A percentile compares a stretch with the other conserved stretches of the same genome.
Evolutionary conservation across 1,139 yeast species (phyloP).

Genomic region (Pichia sp.): DNA sequence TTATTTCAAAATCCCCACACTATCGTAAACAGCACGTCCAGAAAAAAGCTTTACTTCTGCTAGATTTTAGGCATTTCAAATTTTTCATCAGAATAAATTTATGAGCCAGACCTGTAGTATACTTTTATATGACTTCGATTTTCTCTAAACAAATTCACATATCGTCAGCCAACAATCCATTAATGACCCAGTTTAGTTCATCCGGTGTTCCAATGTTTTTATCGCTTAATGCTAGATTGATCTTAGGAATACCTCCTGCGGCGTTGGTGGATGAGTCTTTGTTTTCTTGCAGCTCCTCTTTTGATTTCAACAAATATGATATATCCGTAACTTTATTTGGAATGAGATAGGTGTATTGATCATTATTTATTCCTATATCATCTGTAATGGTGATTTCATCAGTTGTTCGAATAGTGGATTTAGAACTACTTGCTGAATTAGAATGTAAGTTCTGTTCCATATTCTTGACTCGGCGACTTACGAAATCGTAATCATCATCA

Average conservation of each 20-base stretch:
- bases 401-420: neutral
- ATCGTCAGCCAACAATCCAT: conserved; percentile 34
- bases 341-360: conserved; percentile 3
- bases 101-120: too few species aligned
- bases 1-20: too few species aligned
- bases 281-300: conserved; percentile 1
- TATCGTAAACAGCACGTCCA: too few species aligned
- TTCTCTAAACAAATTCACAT: neutral
- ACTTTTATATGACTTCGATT: too few species aligned
- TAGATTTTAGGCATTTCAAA: too few species aligned
- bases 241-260: conserved; percentile 1
- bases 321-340: conserved; percentile 12
- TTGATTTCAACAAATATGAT: conserved; percentile 13
- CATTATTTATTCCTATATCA: conserved; percentile 1
- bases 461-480: conserved; percentile 1
- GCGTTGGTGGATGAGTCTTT: neutral
- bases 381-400: neutral
- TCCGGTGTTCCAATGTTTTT: conserved; percentile 47
- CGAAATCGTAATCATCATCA: conserved; percentile 33
- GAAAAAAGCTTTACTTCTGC: too few species aligned
- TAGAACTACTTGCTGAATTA: neutral
- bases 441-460: neutral
- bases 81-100: too few species aligned
- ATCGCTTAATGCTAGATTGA: conserved; percentile 20
- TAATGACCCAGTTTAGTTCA: conserved; percentile 64